phyloP scores from a whole-genome alignment of 441 rosid species.

The Mallotus repandus region DNA sequence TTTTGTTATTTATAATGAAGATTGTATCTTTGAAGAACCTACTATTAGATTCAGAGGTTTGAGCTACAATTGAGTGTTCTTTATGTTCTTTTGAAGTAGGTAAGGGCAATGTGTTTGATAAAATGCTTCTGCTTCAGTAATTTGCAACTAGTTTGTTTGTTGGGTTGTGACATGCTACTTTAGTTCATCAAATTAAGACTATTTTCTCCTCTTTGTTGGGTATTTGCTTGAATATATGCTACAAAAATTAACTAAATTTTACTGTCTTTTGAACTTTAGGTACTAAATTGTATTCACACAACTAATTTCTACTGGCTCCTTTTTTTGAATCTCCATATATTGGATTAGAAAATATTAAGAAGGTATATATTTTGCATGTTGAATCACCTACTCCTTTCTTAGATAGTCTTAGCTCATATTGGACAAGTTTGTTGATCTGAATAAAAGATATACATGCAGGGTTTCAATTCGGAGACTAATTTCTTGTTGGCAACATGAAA shows the following conservation, averaged over 20 bases:
- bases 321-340: slow-evolving; percentile 76
- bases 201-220: neutral
- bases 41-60: slow-evolving; percentile 78
- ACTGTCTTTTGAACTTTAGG: slow-evolving; percentile 35
- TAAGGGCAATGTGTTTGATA: neutral
- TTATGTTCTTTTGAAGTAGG: neutral
- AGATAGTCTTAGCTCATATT: neutral
- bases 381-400: neutral
- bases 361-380: slow-evolving; percentile 41
- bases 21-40: slow-evolving; percentile 84
- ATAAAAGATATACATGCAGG: slow-evolving; percentile 38
- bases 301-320: slow-evolving; percentile 77
- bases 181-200: no score
- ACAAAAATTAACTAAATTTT: neutral
- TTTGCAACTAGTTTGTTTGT: neutral
- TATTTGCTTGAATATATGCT: neutral
- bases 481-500: slow-evolving; percentile 68
- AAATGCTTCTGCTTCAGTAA: slow-evolving; percentile 1
- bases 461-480: slow-evolving; percentile 38
- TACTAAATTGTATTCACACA: slow-evolving; percentile 62
- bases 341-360: slow-evolving; percentile 55
- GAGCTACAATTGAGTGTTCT: slow-evolving; percentile 9
- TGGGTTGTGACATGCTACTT: neutral
- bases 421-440: neutral
- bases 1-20: slow-evolving; percentile 56